Conservation (phyloP, 768 basidiomycete species). For the Tulasnella sp. region DNA sequence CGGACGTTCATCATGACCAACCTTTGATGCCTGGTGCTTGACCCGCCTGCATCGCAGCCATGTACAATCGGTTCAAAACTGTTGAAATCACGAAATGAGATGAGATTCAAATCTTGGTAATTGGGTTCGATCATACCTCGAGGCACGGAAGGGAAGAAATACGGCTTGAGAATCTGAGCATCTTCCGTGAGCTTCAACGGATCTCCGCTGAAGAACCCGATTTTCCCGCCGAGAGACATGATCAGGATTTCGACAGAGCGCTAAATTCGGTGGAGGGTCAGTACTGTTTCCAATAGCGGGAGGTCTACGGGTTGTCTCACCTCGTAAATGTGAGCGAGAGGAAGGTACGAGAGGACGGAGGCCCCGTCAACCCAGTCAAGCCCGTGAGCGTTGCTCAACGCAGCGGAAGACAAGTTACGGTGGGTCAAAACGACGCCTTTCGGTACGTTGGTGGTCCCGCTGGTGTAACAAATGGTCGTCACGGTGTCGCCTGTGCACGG, state of each 20-base stretch:
- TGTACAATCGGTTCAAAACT: conserved; percentile 73
- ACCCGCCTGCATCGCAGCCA: conserved; percentile 31
- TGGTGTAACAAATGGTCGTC: conserved; percentile 87
- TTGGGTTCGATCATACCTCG: conserved; percentile 26
- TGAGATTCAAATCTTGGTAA: background rate
- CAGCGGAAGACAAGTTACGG: conserved; percentile 49
- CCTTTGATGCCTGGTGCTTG: conserved; percentile 61
- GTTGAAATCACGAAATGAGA: background rate
- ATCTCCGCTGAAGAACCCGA: conserved; percentile 86
- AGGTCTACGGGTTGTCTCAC: conserved; percentile 32
- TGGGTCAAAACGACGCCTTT: conserved; percentile 76
- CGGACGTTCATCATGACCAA: conserved; percentile 26
- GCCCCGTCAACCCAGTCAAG: conserved; percentile 35
- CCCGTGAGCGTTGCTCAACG: conserved; percentile 48
- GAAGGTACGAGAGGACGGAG: conserved; percentile 60
- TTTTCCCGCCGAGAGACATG: conserved; percentile 49
- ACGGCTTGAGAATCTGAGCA: conserved; percentile 68
- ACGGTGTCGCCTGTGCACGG: conserved; percentile 47
- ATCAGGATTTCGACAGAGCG: conserved; percentile 43
- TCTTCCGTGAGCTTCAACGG: conserved; percentile 85
- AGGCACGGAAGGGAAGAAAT: conserved; percentile 77
- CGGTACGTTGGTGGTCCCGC: conserved; percentile 75
- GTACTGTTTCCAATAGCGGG: conserved; percentile 9
- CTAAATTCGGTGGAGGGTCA: conserved; percentile 15
- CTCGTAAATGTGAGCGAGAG: conserved; percentile 76